Percentiles rank a stretch among this genome's conserved stretches.
These are phyloP conservation scores for Anthracocystis panici-leucophaei DNA, from an alignment of 1,284 basidiomycete species.

Conservation along the genomic window DNA sequence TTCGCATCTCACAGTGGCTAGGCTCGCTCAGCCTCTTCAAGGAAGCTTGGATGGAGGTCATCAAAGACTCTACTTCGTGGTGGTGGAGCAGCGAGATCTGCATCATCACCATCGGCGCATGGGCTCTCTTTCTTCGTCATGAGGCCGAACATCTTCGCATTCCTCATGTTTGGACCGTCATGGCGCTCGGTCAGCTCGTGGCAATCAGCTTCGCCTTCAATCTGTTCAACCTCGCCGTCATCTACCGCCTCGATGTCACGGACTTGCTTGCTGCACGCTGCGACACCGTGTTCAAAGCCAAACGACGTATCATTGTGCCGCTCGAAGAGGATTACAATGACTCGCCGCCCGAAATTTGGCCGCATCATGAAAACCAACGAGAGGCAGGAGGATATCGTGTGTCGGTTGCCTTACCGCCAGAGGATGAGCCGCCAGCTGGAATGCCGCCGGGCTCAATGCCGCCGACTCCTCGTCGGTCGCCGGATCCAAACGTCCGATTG, in stretches of 20 bases:
- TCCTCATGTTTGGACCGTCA: slow-evolving; percentile 77
- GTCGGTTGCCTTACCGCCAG: neutral
- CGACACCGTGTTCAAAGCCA: slow-evolving; percentile 12
- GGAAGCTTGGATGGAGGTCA: slow-evolving; percentile 75
- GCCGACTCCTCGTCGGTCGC: slow-evolving; percentile 15
- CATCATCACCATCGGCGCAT: slow-evolving; percentile 77
- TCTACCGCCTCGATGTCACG: slow-evolving; percentile 68
- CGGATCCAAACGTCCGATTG: slow-evolving; percentile 14
- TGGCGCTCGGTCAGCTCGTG: slow-evolving; percentile 81
- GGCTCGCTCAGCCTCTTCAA: slow-evolving; percentile 76
- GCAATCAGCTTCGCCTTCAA: slow-evolving; percentile 79
- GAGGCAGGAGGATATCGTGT: neutral
- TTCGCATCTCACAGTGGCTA: slow-evolving; percentile 74
- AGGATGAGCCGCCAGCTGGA: neutral
- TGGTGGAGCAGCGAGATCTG: slow-evolving; percentile 83
- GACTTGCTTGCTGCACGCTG: slow-evolving; percentile 21
- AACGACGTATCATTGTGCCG: slow-evolving; percentile 19
- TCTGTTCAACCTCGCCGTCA: slow-evolving; percentile 77
- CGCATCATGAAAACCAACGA: neutral
- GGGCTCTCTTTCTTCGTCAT: slow-evolving; percentile 75
- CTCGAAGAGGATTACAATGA: neutral
- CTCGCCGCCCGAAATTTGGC: slow-evolving; percentile 3
- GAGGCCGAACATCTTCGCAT: slow-evolving; percentile 74
- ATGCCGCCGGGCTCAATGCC: neutral
- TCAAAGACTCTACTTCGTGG: slow-evolving; percentile 74